These are phyloP conservation scores for Chlamydomonas applanata DNA, from an alignment of 139 green algal species.

Conservation along the genomic window DNA sequence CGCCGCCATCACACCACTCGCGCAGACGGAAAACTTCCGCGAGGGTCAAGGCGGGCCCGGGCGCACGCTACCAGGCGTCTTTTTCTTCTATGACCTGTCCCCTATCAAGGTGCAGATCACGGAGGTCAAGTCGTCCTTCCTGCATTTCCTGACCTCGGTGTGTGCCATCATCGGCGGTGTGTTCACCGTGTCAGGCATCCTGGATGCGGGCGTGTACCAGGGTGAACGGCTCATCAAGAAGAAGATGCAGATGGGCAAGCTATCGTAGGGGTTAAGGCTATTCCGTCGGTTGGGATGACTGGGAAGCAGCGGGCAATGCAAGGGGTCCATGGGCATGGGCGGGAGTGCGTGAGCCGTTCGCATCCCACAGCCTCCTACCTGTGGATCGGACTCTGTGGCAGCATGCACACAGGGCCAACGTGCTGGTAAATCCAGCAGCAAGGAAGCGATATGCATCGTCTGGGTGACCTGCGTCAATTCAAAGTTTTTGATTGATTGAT, in stretches of 20 bases:
- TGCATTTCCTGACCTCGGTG: conserved; percentile 90
- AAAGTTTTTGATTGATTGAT: too few species aligned
- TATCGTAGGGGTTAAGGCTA: conserved; percentile 24
- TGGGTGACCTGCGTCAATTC: too few species aligned
- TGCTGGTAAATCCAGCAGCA: too few species aligned
- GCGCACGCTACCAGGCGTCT: conserved; percentile 85
- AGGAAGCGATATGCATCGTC: too few species aligned
- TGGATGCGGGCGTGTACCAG: conserved; percentile 90
- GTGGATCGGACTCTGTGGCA: too few species aligned
- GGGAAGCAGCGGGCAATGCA: background rate
- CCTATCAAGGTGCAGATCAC: conserved; percentile 82
- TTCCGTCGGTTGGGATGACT: background rate
- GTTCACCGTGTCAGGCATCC: conserved; percentile 94
- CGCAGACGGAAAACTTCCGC: conserved; percentile 88
- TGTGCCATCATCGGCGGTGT: conserved; percentile 96
- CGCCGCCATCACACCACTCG: too few species aligned
- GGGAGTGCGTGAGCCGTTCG: background rate
- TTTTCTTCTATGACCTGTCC: conserved; percentile 98
- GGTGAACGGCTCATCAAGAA: conserved; percentile 79
- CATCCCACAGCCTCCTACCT: too few species aligned
- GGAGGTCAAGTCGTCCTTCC: conserved; percentile 66
- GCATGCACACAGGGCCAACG: too few species aligned
- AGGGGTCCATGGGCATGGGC: background rate
- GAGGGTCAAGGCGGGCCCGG: conserved; percentile 23
- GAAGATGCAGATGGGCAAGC: conserved; percentile 97